Percentiles rank a stretch among this genome's conserved stretches.
Evolutionary conservation across 1,284 basidiomycete genomes (phyloP).

Genomic region (Flammula alnicola): DNA sequence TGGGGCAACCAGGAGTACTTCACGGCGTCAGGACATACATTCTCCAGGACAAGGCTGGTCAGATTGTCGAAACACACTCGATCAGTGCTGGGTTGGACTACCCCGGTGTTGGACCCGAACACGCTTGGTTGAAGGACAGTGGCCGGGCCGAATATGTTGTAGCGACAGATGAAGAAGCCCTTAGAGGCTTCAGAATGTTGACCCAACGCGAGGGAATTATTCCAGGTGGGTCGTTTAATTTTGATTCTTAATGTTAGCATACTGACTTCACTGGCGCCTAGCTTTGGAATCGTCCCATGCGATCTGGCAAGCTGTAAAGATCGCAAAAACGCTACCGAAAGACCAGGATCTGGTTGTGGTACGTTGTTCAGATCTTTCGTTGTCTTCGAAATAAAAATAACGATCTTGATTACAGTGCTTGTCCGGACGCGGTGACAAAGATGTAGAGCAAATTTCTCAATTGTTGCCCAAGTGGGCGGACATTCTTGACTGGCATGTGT

Average conservation of each 20-base stretch:
- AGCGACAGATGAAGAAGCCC: constrained; percentile 93
- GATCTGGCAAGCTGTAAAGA: constrained; percentile 87
- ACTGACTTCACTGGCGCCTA: constrained; percentile 29
- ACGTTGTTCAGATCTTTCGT: constrained; percentile 37
- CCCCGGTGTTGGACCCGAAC: constrained; percentile 96
- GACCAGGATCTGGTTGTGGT: constrained; percentile 92
- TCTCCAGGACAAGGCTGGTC: constrained; percentile 86
- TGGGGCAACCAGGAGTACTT: constrained; percentile 92
- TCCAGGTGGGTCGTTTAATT: constrained; percentile 63
- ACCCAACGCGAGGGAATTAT: constrained; percentile 98
- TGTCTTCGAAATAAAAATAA: constrained; percentile 1
- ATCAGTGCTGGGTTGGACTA: constrained; percentile 95
- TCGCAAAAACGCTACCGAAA: constrained; percentile 85
- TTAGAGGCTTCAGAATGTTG: constrained; percentile 90
- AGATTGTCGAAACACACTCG: constrained; percentile 97
- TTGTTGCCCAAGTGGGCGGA: constrained; percentile 90
- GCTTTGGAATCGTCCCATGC: constrained; percentile 97
- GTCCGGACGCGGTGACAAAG: constrained; percentile 93
- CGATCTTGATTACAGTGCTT: constrained; percentile 60
- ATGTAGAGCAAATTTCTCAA: constrained; percentile 90
- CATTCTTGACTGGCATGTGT: constrained; percentile 85
- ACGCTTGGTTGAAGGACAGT: constrained; percentile 94
- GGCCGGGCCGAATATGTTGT: constrained; percentile 92
- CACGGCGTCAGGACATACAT: constrained; percentile 97
- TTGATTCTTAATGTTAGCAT: not conserved